Evolutionary conservation across 768 basidiomycete genomes (phyloP), one percentile per base, ranked within the genome.

Genomic region (Tephrocybe sp.): DNA sequence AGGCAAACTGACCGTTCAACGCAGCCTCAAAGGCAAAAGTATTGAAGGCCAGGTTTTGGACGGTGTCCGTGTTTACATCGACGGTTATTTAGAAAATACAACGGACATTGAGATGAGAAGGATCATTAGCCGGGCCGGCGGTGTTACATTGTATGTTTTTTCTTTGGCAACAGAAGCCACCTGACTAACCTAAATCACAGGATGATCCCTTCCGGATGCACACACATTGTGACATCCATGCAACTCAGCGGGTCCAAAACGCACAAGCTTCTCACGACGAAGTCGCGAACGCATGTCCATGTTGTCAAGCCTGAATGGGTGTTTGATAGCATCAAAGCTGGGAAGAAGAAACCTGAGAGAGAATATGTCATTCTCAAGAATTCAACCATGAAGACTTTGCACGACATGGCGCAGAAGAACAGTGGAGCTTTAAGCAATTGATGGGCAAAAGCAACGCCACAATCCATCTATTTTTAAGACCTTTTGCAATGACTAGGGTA

Each of bases 81-180:
- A 83, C 57, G 90, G 87, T 0, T 89, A 82, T 60, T 70, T 89
- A 51, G 73, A 72, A 26, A 75, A 77, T 39, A 89, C 87, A 17
- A 92, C 89, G 1, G 89, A 91, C 62, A 78, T 86, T 44, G 89
- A 92, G 66, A 82, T 93, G 73, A 91, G 83, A 68, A 72, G 79
- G 56, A 69, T 84, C 12, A 73, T 92, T 8, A 63, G 71, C n/a
- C 68, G 76, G 38, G 84, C 82, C 40, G 92, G 91, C 1, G 91
- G 89, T 2, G 70, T 69, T 33, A 69, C 81, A 6, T 52, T 83
- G 91, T 92, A 72, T 60, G 73, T 69, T 30, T n/a, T 34, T 26
- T n/a, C 23, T 16, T 42, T 26, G 19, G 26, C 33, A 13, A 42
- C 49, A 43, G 38, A 49, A 49, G 35, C 34, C 23, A 39, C 23